Percentiles rank a stretch among this genome's conserved stretches.
These are phyloP conservation scores for Nakazawaea peltata DNA, from an alignment of 805 yeast species.

Conservation along the genomic window DNA sequence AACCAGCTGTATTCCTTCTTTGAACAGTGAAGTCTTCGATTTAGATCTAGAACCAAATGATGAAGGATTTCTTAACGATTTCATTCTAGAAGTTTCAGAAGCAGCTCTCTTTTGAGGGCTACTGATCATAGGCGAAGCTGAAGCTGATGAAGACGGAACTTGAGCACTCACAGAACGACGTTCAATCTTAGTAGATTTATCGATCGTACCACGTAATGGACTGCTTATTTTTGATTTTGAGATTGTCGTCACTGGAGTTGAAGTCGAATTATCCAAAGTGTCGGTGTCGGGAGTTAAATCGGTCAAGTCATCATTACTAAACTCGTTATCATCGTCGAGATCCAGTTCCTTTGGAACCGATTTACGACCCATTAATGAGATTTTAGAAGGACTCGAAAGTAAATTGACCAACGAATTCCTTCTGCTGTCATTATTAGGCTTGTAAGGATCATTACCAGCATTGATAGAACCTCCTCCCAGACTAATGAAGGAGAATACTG, in stretches of 20 bases:
- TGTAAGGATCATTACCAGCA: conserved; percentile 7
- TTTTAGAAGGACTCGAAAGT: conserved; percentile 10
- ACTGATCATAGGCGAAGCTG: not conserved
- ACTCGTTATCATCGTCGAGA: conserved; percentile 8
- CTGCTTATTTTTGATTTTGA: conserved; percentile 11
- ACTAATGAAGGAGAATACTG: conserved; percentile 45
- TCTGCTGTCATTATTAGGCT: conserved; percentile 3
- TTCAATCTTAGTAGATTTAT: conserved; percentile 14
- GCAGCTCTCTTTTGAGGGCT: conserved; percentile 21
- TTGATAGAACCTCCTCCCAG: conserved; percentile 4
- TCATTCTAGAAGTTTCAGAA: conserved; percentile 40
- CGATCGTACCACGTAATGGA: conserved; percentile 6
- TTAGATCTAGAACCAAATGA: conserved; percentile 41
- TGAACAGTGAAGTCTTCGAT: conserved; percentile 68
- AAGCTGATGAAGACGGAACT: too few species aligned
- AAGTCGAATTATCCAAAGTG: too few species aligned
- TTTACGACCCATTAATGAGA: conserved; percentile 9
- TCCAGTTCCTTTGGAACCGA: conserved; percentile 1
- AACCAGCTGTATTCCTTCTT: conserved; percentile 77
- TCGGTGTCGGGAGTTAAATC: conserved; percentile 3
- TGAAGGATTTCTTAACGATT: conserved; percentile 45
- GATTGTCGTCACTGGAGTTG: conserved; percentile 10
- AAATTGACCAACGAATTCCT: conserved; percentile 9
- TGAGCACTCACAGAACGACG: conserved; percentile 47
- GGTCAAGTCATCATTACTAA: conserved; percentile 13